phyloP scores from a whole-genome alignment of 2,329 filamentous ascomycete genomes.

The Tolypocladium pustulatum region DNA sequence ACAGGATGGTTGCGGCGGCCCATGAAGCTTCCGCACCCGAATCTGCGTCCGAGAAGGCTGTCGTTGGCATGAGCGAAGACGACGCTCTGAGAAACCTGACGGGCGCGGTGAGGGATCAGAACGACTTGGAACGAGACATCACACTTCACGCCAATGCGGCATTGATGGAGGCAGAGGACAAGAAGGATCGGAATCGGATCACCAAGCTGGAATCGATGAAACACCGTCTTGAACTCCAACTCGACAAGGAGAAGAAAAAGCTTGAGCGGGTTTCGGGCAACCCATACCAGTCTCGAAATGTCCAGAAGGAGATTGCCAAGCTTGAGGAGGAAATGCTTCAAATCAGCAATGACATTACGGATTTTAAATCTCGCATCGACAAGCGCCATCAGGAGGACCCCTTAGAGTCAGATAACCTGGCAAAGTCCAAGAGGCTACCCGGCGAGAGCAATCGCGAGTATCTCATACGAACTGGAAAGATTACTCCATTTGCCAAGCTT shows the following conservation, averaged over 20 bases:
- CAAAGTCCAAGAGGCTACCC: constrained; percentile 51
- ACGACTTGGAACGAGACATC: constrained; percentile 85
- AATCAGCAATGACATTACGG: constrained; percentile 61
- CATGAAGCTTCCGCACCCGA: constrained; percentile 9
- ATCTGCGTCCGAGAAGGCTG: constrained; percentile 1
- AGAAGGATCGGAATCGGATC: constrained; percentile 52
- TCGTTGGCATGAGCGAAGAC: constrained; percentile 40
- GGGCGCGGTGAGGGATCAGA: constrained; percentile 68
- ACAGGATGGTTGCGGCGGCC: constrained; percentile 19
- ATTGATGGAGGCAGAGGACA: constrained; percentile 51
- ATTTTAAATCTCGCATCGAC: constrained; percentile 74
- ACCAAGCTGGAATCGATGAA: constrained; percentile 44
- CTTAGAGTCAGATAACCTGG: constrained; percentile 28
- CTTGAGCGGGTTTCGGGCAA: constrained; percentile 33
- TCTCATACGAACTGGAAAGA: constrained; percentile 91
- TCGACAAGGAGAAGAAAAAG: constrained; percentile 41
- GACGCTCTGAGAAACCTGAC: constrained; percentile 52
- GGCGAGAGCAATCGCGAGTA: constrained; percentile 82
- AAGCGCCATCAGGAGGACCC: constrained; percentile 53
- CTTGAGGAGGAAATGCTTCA: constrained; percentile 54
- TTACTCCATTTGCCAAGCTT: constrained; percentile 86
- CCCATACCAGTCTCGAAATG: constrained; percentile 41
- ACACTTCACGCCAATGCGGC: constrained; percentile 49
- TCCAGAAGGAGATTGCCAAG: constrained; percentile 55
- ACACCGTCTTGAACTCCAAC: constrained; percentile 53